Evolutionary conservation across 345 rosid genomes (phyloP).

Genomic region (Physaria fendleri): DNA sequence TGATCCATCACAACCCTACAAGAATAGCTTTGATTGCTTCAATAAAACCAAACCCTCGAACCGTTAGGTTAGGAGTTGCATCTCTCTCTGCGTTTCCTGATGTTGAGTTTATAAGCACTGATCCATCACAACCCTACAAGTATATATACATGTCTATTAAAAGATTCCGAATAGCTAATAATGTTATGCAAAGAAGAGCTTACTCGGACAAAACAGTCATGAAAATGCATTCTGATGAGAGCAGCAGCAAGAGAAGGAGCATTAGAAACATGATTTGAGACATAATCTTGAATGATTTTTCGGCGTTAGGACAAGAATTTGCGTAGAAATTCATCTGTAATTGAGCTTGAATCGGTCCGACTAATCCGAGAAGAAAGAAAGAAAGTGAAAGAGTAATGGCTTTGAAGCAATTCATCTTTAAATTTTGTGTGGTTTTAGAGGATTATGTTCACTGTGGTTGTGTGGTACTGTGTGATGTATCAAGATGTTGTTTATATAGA

Average conservation of each 20-base stretch:
- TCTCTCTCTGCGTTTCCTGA: slow-evolving; percentile 50
- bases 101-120: slow-evolving; percentile 69
- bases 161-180: no score
- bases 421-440: slow-evolving; percentile 16
- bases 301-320: slow-evolving; percentile 68
- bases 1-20: slow-evolving; percentile 93
- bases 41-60: slow-evolving; percentile 70
- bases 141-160: no score
- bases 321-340: slow-evolving; percentile 52
- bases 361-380: slow-evolving; percentile 28
- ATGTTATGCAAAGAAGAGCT: no score
- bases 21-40: slow-evolving; percentile 53
- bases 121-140: slow-evolving; percentile 93
- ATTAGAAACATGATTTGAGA: slow-evolving; percentile 49
- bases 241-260: slow-evolving; percentile 77
- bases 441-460: slow-evolving; percentile 12
- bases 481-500: slow-evolving; percentile 24
- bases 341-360: slow-evolving; percentile 44
- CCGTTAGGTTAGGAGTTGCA: slow-evolving; percentile 57
- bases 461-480: background rate
- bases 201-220: slow-evolving; percentile 84
- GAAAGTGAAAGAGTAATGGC: slow-evolving; percentile 11
- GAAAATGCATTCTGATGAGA: slow-evolving; percentile 79
- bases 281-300: slow-evolving; percentile 52
- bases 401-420: slow-evolving; percentile 11